Evolutionary conservation across 108 stramenopile genomes (phyloP).

Genomic region (Nitzschia sp.): DNA sequence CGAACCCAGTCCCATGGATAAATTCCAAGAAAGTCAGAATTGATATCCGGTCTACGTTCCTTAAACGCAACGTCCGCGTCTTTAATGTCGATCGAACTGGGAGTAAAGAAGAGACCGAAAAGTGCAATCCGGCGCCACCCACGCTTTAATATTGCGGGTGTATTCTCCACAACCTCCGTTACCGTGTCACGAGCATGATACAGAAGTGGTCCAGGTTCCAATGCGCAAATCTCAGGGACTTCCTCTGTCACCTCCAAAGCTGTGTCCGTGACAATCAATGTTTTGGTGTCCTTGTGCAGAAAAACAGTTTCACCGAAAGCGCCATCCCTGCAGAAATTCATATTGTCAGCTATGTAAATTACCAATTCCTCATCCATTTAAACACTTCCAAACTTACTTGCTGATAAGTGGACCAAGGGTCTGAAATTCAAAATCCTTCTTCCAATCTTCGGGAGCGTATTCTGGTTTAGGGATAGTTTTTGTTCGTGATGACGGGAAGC

Average conservation of each 20-base stretch:
- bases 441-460: slow-evolving; percentile 76
- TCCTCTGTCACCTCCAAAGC: slow-evolving; percentile 86
- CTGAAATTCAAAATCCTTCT: slow-evolving; percentile 62
- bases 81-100: slow-evolving; percentile 76
- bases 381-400: slow-evolving; percentile 1
- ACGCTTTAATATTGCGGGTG: slow-evolving; percentile 65
- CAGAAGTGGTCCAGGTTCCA: slow-evolving; percentile 84
- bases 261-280: slow-evolving; percentile 89
- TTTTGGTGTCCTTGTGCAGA: slow-evolving; percentile 80
- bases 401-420: slow-evolving; percentile 88
- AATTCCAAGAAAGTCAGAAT: slow-evolving; percentile 78
- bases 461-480: slow-evolving; percentile 48
- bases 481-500: slow-evolving; percentile 77
- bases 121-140: slow-evolving; percentile 89
- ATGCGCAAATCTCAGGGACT: slow-evolving; percentile 75
- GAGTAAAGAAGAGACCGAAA: slow-evolving; percentile 92
- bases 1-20: slow-evolving; percentile 91
- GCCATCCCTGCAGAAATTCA: slow-evolving; percentile 61
- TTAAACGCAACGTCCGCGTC: slow-evolving; percentile 68
- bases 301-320: slow-evolving; percentile 94
- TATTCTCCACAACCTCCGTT: slow-evolving; percentile 77
- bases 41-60: slow-evolving; percentile 80
- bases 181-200: slow-evolving; percentile 92
- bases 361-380: background rate
- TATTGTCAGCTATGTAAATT: background rate